phyloP scores from a whole-genome alignment of 129 eudicot genomes.

The Deinandra increscens region DNA sequence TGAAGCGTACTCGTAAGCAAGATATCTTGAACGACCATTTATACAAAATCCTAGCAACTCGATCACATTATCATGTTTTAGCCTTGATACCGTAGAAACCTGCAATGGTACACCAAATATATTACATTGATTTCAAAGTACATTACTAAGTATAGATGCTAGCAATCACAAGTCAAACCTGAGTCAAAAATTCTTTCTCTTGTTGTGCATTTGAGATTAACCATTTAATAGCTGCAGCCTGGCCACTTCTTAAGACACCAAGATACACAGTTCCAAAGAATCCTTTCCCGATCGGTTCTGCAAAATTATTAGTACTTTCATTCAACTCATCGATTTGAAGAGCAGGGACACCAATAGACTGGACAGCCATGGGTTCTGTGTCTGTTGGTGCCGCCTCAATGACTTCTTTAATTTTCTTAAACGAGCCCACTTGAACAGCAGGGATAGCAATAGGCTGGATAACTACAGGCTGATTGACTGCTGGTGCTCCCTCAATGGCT shows the following conservation, averaged over 20 bases:
- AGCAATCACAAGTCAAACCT: constrained; percentile 35
- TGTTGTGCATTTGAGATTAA: constrained; percentile 53
- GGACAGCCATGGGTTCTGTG: not conserved
- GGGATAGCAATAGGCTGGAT: not conserved
- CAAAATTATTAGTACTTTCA: constrained; percentile 69
- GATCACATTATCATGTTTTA: constrained; percentile 56
- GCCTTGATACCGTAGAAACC: constrained; percentile 64
- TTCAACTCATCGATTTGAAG: constrained; percentile 53
- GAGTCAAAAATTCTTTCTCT: constrained; percentile 52
- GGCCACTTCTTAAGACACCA: constrained; percentile 60
- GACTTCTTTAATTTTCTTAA: not conserved
- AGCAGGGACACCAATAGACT: constrained; percentile 30
- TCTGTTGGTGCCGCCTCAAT: not conserved
- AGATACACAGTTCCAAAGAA: constrained; percentile 57
- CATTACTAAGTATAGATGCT: not conserved
- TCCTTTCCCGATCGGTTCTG: constrained; percentile 73
- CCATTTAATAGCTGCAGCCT: constrained; percentile 53
- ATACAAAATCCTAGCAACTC: constrained; percentile 60
- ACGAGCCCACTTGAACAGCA: not conserved
- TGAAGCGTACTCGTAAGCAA: constrained; percentile 63
- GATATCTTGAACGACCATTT: constrained; percentile 59
- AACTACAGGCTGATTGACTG: not conserved
- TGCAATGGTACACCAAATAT: constrained; percentile 1
- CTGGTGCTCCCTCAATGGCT: not conserved
- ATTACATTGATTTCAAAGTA: not conserved